Evolutionary conservation across 129 eudicot genomes (phyloP).

Genomic region (Sambucus nigra): DNA sequence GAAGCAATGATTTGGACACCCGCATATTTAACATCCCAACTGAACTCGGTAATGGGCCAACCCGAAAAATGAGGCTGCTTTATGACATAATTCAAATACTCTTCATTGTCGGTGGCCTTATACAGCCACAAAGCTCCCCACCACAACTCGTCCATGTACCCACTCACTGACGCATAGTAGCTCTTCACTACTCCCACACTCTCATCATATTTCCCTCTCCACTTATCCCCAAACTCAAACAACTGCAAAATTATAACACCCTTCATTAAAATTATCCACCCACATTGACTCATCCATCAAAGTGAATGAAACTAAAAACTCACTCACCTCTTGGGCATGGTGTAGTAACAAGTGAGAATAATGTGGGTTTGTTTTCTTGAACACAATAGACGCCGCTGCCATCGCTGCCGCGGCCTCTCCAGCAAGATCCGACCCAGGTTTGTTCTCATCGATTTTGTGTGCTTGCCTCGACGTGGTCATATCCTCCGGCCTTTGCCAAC

Average conservation of each 20-base stretch:
- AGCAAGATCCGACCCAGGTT: conserved; percentile 89
- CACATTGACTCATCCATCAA: background rate
- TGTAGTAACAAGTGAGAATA: conserved; percentile 57
- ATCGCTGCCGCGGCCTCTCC: conserved; percentile 90
- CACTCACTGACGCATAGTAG: conserved; percentile 78
- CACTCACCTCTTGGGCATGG: conserved; percentile 63
- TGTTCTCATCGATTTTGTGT: conserved; percentile 54
- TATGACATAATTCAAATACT: conserved; percentile 44
- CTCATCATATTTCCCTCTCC: conserved; percentile 63
- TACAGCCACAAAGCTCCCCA: conserved; percentile 90
- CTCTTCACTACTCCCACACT: conserved; percentile 49
- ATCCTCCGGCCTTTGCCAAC: conserved; percentile 95
- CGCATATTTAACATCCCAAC: conserved; percentile 89
- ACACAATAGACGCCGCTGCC: conserved; percentile 81
- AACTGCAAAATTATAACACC: conserved; percentile 27
- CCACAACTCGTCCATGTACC: conserved; percentile 64
- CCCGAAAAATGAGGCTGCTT: conserved; percentile 45
- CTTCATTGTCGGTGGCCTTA: conserved; percentile 61
- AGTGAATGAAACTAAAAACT: background rate
- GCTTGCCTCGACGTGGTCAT: conserved; percentile 88
- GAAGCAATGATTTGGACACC: conserved; percentile 64
- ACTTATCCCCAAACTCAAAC: conserved; percentile 79
- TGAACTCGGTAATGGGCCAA: conserved; percentile 71
- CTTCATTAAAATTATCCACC: background rate
- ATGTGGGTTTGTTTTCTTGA: conserved; percentile 50